Evolutionary conservation across 1,284 basidiomycete species (phyloP).

Genomic region (Apiotrichum siamense): DNA sequence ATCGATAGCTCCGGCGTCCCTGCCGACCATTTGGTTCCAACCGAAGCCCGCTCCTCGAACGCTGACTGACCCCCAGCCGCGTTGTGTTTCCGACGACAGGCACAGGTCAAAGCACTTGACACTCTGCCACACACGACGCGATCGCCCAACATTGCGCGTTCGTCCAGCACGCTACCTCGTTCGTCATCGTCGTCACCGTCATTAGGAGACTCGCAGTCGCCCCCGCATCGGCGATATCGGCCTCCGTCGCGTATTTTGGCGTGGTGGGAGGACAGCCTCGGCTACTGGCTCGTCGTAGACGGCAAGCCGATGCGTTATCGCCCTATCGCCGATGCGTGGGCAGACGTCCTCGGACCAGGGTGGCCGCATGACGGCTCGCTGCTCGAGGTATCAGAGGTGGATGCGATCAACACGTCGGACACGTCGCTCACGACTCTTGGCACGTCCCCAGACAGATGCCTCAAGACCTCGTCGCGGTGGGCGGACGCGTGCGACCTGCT

Average conservation of each 20-base stretch:
- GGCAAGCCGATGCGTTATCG: background rate
- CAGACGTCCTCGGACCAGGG: constrained; percentile 8
- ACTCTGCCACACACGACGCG: constrained; percentile 6
- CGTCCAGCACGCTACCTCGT: too few relatives aligned
- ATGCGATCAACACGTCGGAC: background rate
- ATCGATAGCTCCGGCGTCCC: background rate
- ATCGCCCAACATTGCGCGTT: too few relatives aligned
- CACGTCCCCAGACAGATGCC: background rate
- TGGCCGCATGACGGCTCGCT: background rate
- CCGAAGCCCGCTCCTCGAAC: too few relatives aligned
- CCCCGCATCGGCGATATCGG: constrained; percentile 13
- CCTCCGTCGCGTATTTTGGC: constrained; percentile 15
- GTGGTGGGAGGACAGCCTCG: constrained; percentile 35
- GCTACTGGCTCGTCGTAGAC: constrained; percentile 25
- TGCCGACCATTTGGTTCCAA: too few relatives aligned
- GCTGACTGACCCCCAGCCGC: constrained; percentile 1
- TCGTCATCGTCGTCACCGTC: too few relatives aligned
- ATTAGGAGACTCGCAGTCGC: too few relatives aligned
- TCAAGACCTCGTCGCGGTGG: constrained; percentile 3
- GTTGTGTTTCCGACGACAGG: constrained; percentile 21
- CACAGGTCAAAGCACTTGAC: constrained; percentile 25
- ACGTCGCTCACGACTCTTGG: background rate
- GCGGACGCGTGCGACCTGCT: constrained; percentile 24
- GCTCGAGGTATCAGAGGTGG: too few relatives aligned
- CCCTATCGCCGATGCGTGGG: constrained; percentile 16